Evolutionary conservation across 495 filamentous ascomycete genomes (phyloP).

Genomic region (Glonium stellatum): DNA sequence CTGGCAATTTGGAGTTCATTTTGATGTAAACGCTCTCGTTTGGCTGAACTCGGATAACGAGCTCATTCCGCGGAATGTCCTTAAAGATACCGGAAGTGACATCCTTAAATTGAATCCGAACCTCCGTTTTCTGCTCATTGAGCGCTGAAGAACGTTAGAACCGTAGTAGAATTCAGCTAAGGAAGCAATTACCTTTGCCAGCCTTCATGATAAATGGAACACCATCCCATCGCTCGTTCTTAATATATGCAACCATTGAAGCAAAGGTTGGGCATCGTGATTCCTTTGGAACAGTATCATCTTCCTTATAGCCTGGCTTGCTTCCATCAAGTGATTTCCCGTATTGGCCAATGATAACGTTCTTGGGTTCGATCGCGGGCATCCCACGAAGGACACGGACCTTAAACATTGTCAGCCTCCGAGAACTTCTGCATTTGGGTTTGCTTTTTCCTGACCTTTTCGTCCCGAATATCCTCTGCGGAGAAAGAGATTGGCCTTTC

Average conservation of each 20-base stretch:
- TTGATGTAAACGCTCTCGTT: conserved; percentile 99
- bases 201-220: conserved; percentile 99
- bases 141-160: conserved; percentile 49
- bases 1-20: conserved; percentile 99
- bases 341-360: conserved; percentile 99
- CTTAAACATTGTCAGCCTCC: conserved; percentile 33
- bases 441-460: conserved; percentile 60
- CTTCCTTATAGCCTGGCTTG: conserved; percentile 98
- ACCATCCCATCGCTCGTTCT: conserved; percentile 99
- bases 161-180: not conserved
- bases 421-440: not conserved
- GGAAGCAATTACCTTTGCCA: conserved; percentile 55
- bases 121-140: conserved; percentile 99
- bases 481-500: conserved; percentile 98
- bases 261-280: conserved; percentile 97
- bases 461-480: conserved; percentile 95
- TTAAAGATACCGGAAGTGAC: conserved; percentile 99
- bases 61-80: conserved; percentile 98
- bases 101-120: conserved; percentile 98
- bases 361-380: conserved; percentile 95
- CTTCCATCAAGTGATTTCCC: conserved; percentile 91
- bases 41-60: conserved; percentile 98
- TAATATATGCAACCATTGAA: conserved; percentile 93
- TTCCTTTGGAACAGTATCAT: conserved; percentile 96
- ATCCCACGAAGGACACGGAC: conserved; percentile 83